Evolutionary conservation across 2,329 filamentous ascomycete genomes (phyloP).

Genomic region (Penicillium hordei): DNA sequence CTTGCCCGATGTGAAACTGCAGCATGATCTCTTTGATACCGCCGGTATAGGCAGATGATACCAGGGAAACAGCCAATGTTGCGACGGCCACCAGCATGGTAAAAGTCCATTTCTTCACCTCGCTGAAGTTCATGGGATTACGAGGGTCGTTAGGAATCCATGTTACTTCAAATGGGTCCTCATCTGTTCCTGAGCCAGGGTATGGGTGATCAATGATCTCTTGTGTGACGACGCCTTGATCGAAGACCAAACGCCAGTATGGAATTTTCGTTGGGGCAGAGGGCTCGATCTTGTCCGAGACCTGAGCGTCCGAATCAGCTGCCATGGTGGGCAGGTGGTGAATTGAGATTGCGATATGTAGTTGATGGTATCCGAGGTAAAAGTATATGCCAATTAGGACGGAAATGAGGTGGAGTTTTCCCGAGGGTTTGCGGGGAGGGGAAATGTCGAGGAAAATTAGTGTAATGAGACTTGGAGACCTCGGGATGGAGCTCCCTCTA

Average conservation of each 20-base stretch:
- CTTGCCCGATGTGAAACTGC: conserved; percentile 55
- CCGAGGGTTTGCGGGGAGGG: not conserved
- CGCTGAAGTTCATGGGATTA: conserved; percentile 63
- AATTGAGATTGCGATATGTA: not conserved
- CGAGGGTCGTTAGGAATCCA: conserved; percentile 66
- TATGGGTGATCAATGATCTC: conserved; percentile 59
- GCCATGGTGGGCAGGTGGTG: conserved; percentile 28
- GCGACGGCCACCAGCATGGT: conserved; percentile 64
- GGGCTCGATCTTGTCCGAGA: conserved; percentile 31
- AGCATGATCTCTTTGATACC: conserved; percentile 47
- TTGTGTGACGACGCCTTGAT: conserved; percentile 59
- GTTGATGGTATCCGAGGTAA: not conserved
- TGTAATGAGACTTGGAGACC: not conserved
- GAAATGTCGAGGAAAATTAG: not conserved
- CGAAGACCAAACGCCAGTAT: conserved; percentile 55
- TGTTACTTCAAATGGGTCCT: conserved; percentile 67
- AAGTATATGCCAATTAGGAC: not conserved
- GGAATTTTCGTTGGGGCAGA: conserved; percentile 32
- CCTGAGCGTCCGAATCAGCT: conserved; percentile 20
- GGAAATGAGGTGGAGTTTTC: not conserved
- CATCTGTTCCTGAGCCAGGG: conserved; percentile 61
- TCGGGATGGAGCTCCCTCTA: not conserved
- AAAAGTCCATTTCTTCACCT: conserved; percentile 63
- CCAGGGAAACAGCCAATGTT: conserved; percentile 68
- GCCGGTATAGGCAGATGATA: conserved; percentile 57